Evolutionary conservation across 2,329 filamentous ascomycete species (phyloP), one percentile per base, ranked within the genome.

Genomic region (Chrysoporthe cubensis): DNA sequence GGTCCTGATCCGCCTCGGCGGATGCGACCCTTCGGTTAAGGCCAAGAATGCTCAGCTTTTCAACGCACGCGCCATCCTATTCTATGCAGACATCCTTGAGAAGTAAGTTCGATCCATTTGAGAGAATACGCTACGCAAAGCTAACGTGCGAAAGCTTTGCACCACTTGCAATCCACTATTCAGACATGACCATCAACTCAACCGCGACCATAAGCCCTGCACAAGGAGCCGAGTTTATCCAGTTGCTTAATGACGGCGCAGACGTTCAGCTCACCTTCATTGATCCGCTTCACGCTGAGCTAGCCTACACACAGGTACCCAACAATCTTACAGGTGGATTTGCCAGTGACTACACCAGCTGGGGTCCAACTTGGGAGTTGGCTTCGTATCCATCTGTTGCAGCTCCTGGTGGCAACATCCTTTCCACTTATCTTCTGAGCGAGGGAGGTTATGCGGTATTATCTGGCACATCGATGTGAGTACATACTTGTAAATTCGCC

Each of bases 351-450:
- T 87, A 78, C 73, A 86, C 83, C 43, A 84, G 82, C 5, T 89
- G 86, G 87, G 87, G 87, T 14, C 87, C 87, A 5, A 86, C 82
- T 1, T 88, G 82, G 76, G 85, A 89, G 71, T 78, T 85, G 71
- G 81, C 84, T 58, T 75, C 85, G 60, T 87, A 87, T 75, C 86
- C 87, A 0, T 82, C 88, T 71, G 75, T 88, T 54, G 83, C 82
- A n/a, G 79, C 85, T 1, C 84, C 86, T 2, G 87, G 87, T 46
- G 85, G 85, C 60, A 80, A 81, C 62, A 88, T 90, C 58, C 76
- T 90, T 37, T 88, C 86, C 11, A 89, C 87, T 0, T 89, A 80
- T 70, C 86, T 84, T 0, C 74, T 80, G 3, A 76, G 76, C 3
- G 73, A 79, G 43, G 84, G 83, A 34, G 76, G 78, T 42, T 90